Percentiles rank a stretch among this genome's conserved stretches.
Conservation (phyloP, 2,329 filamentous ascomycete species). For the Trichocomaceae sp. region DNA sequence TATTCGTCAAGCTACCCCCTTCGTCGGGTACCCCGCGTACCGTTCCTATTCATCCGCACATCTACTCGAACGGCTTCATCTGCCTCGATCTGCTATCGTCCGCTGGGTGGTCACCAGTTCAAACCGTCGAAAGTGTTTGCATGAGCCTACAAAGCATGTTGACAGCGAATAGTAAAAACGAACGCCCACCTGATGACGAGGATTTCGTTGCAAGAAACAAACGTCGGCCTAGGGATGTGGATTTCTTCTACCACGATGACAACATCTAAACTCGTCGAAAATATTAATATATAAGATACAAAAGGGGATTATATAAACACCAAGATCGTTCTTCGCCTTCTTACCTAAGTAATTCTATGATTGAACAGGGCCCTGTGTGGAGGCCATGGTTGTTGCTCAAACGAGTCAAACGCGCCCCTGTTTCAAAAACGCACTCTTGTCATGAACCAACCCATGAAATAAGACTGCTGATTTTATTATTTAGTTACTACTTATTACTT, state of each 20-base stretch:
- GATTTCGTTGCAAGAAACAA: slow-evolving; percentile 80
- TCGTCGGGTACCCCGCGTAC: slow-evolving; percentile 40
- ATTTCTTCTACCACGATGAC: slow-evolving; percentile 91
- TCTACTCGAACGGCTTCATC: slow-evolving; percentile 98
- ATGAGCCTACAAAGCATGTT: slow-evolving; percentile 98
- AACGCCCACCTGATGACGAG: slow-evolving; percentile 82
- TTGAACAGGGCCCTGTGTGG: background rate
- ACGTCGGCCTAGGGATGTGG: slow-evolving; percentile 76
- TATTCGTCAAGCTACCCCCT: slow-evolving; percentile 61
- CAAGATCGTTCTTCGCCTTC: background rate
- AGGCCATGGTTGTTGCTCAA: background rate
- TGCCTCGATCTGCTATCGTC: slow-evolving; percentile 86
- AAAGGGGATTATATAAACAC: background rate
- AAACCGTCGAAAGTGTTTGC: slow-evolving; percentile 93
- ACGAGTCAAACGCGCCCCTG: too few relatives aligned
- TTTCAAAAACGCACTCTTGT: too few relatives aligned
- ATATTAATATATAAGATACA: background rate
- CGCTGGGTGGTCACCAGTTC: slow-evolving; percentile 91
- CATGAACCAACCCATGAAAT: background rate
- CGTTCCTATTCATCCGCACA: slow-evolving; percentile 93
- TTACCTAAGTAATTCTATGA: background rate
- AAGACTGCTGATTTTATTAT: background rate
- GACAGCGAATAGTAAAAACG: slow-evolving; percentile 86
- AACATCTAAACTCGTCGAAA: slow-evolving; percentile 50
- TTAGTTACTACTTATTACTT: too few relatives aligned